Base-by-base conservation (phyloP, 2,329 filamentous ascomycete species). In the Rhynchosporium secalis region DNA sequence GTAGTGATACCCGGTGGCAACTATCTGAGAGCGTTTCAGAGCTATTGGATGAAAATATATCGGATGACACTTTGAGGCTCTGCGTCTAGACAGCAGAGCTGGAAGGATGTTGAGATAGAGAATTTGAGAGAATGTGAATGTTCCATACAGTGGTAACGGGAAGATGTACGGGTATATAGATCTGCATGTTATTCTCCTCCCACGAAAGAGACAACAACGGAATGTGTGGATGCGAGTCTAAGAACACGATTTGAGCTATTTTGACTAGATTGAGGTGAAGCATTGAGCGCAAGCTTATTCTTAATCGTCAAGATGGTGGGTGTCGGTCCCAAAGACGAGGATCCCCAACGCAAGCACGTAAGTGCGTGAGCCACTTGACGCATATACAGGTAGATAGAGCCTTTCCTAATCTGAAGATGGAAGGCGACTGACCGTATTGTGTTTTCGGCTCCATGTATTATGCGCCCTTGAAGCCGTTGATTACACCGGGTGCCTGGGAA, bases 271-370 rank as follows among this genome's bases (percentile, higher is more conserved):
- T 26, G 36, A 48, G 54, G 15, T 40, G 20, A 45, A 58, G 48
- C 33, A 2, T 36, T 10, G 33, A 6, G 33, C 20, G 20, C 9
- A 10, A 36, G 26, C 43, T 43, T 7, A 2, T 3, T 56, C 13
- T 9, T 15, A 38, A 29, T 56, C 47, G 9, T 45, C 36, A 29
- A n/a, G n/a, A 41, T 26, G 20, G 31, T 47, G 33, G 43, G 33
- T 45, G 45, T 48, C 29, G 54, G 59, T 66, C 57, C 43, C 58
- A 60, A 57, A 56, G 40, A 33, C 29, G 54, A 56, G 54, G 40
- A 56, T 56, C 54, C 13, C 26, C 54, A 46, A 31, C 33, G 12
- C 29, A 43, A 33, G 28, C 40, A 26, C 1, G 9, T 36, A 13
- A 56, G 20, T 45, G 41, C 54, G 33, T 33, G 40, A 46, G 5